Conservation (phyloP, 2,329 filamentous ascomycete genomes). For the Pleoardoris graminearum region DNA sequence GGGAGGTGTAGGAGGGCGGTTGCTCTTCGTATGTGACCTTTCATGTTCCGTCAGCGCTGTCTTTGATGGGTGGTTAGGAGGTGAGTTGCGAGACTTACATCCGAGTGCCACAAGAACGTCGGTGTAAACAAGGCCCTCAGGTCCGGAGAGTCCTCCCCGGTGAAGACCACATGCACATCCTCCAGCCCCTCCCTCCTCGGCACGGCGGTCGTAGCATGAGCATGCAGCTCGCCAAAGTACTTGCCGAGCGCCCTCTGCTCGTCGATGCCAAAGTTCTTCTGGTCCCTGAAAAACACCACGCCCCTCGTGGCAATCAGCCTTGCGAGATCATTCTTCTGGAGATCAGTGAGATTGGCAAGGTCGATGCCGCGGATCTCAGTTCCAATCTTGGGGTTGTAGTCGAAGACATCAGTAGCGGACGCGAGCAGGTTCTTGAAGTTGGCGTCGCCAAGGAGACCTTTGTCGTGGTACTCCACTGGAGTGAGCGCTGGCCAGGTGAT, state of each 20-base stretch:
- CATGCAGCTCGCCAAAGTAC: conserved; percentile 59
- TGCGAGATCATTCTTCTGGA: conserved; percentile 59
- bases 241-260: conserved; percentile 56
- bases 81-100: conserved; percentile 44
- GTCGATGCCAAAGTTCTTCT: conserved; percentile 59
- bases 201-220: conserved; percentile 59
- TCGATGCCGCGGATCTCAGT: conserved; percentile 58
- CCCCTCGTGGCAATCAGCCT: conserved; percentile 58
- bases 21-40: conserved; percentile 62
- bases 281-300: conserved; percentile 62
- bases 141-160: conserved; percentile 57
- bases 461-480: conserved; percentile 57
- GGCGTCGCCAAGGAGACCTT: conserved; percentile 58
- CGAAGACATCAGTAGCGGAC: conserved; percentile 58
- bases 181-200: conserved; percentile 55
- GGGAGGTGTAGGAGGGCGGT: conserved; percentile 60
- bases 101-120: conserved; percentile 60
- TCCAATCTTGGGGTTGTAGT: conserved; percentile 61
- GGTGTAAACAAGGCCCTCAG: conserved; percentile 59
- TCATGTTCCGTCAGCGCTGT: background rate
- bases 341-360: conserved; percentile 54
- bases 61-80: background rate
- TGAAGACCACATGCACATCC: conserved; percentile 61
- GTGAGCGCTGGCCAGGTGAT: conserved; percentile 56
- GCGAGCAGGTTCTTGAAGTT: conserved; percentile 58